Conservation (phyloP, 2,329 filamentous ascomycete genomes). For the Akanthomyces uredinophilus region DNA sequence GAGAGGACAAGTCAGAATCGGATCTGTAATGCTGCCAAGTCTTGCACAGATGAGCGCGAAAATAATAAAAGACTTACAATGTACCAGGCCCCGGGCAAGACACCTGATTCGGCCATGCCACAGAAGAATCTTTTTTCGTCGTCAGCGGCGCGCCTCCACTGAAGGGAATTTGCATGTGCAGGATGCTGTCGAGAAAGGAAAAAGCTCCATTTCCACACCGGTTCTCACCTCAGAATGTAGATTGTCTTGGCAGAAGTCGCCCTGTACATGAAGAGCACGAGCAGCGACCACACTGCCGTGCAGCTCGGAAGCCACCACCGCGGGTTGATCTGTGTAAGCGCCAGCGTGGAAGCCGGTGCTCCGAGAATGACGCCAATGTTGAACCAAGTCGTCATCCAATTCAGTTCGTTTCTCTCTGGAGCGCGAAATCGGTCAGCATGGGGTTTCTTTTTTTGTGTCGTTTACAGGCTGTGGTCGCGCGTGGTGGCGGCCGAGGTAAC, state of each 20-base stretch:
- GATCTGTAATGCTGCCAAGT: too few relatives aligned
- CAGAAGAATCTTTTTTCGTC: neutral
- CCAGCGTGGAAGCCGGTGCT: conserved; percentile 37
- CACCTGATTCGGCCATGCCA: neutral
- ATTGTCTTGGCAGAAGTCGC: conserved; percentile 32
- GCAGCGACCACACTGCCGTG: conserved; percentile 32
- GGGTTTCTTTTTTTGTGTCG: neutral
- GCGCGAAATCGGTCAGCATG: neutral
- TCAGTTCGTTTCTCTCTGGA: conserved; percentile 21
- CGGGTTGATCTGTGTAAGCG: conserved; percentile 39
- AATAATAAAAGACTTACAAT: neutral
- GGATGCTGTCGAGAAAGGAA: too few relatives aligned
- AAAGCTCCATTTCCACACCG: too few relatives aligned
- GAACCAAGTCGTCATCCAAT: conserved; percentile 42
- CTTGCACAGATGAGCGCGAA: too few relatives aligned
- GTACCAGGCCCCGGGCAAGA: neutral
- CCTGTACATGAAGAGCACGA: conserved; percentile 36
- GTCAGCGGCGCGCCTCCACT: neutral
- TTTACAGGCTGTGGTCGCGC: neutral
- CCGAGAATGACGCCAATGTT: conserved; percentile 42
- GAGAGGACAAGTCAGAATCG: neutral
- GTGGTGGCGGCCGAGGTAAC: neutral
- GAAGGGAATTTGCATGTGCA: neutral
- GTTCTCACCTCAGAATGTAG: conserved; percentile 33
- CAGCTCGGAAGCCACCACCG: conserved; percentile 37